These are phyloP conservation scores for Suhomyces yuchorum DNA, from an alignment of 1,139 yeast genomes.

Conservation along the genomic window DNA sequence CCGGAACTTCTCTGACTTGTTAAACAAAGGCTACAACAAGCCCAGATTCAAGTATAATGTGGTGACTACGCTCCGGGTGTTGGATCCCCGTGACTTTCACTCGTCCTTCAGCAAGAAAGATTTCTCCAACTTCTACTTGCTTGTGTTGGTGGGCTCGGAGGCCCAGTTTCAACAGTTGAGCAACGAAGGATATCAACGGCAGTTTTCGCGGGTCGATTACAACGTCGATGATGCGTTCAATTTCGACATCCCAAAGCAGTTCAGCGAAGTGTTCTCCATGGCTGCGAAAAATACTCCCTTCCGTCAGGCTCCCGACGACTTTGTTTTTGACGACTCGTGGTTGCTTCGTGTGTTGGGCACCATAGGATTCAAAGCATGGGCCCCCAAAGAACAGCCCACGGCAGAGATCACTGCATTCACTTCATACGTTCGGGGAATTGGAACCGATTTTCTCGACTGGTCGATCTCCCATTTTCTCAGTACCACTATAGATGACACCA, in stretches of 20 bases:
- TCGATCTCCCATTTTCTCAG: neutral
- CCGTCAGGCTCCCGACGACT: slow-evolving; percentile 20
- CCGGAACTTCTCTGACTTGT: slow-evolving; percentile 22
- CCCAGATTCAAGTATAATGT: slow-evolving; percentile 46
- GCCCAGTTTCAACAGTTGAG: slow-evolving; percentile 20
- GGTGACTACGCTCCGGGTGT: slow-evolving; percentile 40
- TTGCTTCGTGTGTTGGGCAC: slow-evolving; percentile 43
- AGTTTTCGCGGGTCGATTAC: slow-evolving; percentile 12
- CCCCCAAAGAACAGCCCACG: neutral
- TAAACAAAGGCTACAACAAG: slow-evolving; percentile 54
- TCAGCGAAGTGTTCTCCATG: neutral
- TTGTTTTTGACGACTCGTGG: slow-evolving; percentile 21
- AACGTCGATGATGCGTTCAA: slow-evolving; percentile 23
- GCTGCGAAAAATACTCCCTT: neutral
- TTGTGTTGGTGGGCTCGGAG: slow-evolving; percentile 33
- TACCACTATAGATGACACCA: neutral
- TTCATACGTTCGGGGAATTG: neutral
- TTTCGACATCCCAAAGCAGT: slow-evolving; percentile 34
- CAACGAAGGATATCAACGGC: neutral
- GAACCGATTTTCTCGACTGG: neutral
- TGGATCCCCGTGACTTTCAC: slow-evolving; percentile 29
- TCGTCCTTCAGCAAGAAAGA: slow-evolving; percentile 31
- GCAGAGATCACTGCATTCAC: slow-evolving; percentile 2
- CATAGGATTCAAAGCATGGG: slow-evolving; percentile 38
- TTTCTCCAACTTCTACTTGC: slow-evolving; percentile 22